A percentile compares a stretch with the other conserved stretches of the same genome.
Evolutionary conservation across 2,329 filamentous ascomycete species (phyloP).

Genomic region (Chaetomium strumarium): DNA sequence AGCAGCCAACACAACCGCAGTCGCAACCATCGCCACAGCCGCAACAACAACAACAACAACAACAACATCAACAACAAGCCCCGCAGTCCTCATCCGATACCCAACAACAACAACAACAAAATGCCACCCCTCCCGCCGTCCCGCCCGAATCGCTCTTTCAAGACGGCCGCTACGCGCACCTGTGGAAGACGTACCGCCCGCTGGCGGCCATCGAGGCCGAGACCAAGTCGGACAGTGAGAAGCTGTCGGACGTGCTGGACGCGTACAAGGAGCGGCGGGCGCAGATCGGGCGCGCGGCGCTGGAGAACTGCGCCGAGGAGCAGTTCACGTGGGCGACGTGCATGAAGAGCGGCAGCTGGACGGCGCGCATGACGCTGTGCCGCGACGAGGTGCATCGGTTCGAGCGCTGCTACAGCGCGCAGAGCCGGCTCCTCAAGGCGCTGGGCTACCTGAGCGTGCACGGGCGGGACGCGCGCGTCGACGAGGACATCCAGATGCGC

Average conservation of each 20-base stretch:
- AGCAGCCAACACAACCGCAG: slow-evolving; percentile 8
- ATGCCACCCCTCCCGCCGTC: slow-evolving; percentile 28
- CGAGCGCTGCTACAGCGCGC: slow-evolving; percentile 83
- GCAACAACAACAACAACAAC: slow-evolving; percentile 11
- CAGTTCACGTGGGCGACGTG: slow-evolving; percentile 79
- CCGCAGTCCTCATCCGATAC: background rate
- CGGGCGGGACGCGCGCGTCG: slow-evolving; percentile 58
- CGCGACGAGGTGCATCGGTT: slow-evolving; percentile 69
- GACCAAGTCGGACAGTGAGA: slow-evolving; percentile 70
- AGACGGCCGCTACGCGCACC: slow-evolving; percentile 66
- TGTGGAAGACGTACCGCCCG: slow-evolving; percentile 89
- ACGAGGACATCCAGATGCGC: slow-evolving; percentile 93
- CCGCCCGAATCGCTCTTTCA: slow-evolving; percentile 49
- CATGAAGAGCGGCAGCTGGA: slow-evolving; percentile 65
- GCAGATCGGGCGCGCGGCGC: slow-evolving; percentile 69
- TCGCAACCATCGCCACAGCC: slow-evolving; percentile 19
- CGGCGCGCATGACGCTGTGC: slow-evolving; percentile 73
- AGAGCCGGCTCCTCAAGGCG: slow-evolving; percentile 85
- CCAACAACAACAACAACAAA: slow-evolving; percentile 4
- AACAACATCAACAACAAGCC: background rate
- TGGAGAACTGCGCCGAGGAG: slow-evolving; percentile 90
- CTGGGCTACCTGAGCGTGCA: slow-evolving; percentile 74
- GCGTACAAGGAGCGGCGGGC: slow-evolving; percentile 77
- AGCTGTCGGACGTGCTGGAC: slow-evolving; percentile 72
- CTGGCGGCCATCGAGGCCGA: slow-evolving; percentile 62